These are phyloP conservation scores for Bacidia gigantensis DNA, from an alignment of 495 filamentous ascomycete species.

Conservation along the genomic window DNA sequence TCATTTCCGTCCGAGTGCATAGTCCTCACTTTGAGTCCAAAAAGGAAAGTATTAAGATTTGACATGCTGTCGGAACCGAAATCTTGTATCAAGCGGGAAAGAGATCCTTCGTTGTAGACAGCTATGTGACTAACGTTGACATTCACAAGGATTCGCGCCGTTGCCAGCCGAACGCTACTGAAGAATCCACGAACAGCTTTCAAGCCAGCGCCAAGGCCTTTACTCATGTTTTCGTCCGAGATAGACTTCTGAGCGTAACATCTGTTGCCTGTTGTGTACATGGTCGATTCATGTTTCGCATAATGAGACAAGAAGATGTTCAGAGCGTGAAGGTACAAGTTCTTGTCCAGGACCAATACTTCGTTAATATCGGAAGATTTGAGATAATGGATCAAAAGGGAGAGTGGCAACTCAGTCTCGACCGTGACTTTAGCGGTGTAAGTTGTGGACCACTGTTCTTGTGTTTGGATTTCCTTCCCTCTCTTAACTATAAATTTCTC, in stretches of 20 bases:
- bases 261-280: conserved; percentile 16
- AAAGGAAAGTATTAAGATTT: background rate
- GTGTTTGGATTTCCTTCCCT: background rate
- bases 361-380: no score
- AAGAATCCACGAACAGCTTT: conserved; percentile 51
- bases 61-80: no score
- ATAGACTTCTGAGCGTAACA: conserved; percentile 13
- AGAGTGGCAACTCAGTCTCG: no score
- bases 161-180: conserved; percentile 51
- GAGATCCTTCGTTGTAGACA: background rate
- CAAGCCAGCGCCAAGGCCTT: conserved; percentile 25
- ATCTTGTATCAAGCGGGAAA: no score
- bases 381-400: no score
- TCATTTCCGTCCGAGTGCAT: conserved; percentile 16
- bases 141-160: conserved; percentile 35
- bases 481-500: background rate
- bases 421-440: no score
- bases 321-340: conserved; percentile 38
- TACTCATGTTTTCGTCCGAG: background rate
- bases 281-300: conserved; percentile 21
- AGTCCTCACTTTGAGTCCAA: background rate
- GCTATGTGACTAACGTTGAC: conserved; percentile 9
- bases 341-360: no score
- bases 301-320: conserved; percentile 29
- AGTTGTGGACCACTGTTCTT: no score